phyloP scores from a whole-genome alignment of 1,284 basidiomycete species.

The Macrocystidia cucumis region DNA sequence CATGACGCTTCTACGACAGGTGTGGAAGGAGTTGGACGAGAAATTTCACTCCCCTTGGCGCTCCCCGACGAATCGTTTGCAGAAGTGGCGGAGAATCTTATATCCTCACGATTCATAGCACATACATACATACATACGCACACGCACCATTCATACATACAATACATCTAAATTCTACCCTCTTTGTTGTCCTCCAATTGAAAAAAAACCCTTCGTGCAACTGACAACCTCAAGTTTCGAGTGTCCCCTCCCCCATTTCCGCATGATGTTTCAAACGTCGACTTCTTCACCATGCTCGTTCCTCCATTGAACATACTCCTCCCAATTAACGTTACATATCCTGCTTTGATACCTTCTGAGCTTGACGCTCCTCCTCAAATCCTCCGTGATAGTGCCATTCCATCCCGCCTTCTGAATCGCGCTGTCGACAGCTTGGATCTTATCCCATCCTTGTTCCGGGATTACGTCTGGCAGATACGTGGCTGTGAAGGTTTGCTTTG shows the following conservation, averaged over 20 bases:
- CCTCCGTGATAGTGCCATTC: conserved; percentile 77
- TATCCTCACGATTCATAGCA: no score
- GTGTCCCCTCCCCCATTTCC: no score
- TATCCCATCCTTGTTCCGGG: conserved; percentile 90
- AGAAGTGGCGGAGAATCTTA: conserved; percentile 26
- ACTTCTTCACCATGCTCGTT: conserved; percentile 23
- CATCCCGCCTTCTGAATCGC: conserved; percentile 93
- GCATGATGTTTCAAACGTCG: no score
- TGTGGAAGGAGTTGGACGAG: conserved; percentile 47
- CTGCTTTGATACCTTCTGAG: conserved; percentile 85
- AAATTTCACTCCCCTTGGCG: conserved; percentile 42
- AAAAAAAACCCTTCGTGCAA: no score
- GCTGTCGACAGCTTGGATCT: conserved; percentile 82
- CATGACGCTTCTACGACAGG: conserved; percentile 33
- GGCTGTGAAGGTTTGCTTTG: conserved; percentile 66
- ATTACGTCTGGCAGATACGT: conserved; percentile 96
- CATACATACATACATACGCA: no score
- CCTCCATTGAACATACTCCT: conserved; percentile 75
- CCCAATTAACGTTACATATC: conserved; percentile 65
- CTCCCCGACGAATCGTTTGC: conserved; percentile 35
- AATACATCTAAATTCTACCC: no score
- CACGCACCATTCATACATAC: conserved; percentile 9
- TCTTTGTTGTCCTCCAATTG: no score
- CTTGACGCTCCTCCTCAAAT: conserved; percentile 69
- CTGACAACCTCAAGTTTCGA: no score